These are phyloP conservation scores for Acmispon strigosus DNA, from an alignment of 306 rosid genomes.

Conservation along the genomic window DNA sequence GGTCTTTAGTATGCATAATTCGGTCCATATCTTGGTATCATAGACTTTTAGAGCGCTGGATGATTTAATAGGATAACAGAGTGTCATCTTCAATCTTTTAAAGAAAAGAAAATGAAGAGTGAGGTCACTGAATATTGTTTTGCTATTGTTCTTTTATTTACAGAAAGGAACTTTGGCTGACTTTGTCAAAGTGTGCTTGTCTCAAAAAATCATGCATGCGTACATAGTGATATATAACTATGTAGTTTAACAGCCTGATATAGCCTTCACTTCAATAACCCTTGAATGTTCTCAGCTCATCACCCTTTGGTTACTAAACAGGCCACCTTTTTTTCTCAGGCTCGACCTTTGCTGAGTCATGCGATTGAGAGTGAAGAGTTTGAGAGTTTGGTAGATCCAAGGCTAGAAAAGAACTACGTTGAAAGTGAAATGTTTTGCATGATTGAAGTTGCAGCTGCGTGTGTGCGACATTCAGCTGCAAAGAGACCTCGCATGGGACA, in stretches of 20 bases:
- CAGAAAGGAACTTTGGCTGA: background rate
- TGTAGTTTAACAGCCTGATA: background rate
- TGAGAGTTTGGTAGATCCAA: constrained; percentile 54
- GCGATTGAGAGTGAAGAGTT: constrained; percentile 61
- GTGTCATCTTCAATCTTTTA: background rate
- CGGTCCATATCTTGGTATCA: background rate
- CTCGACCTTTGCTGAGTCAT: constrained; percentile 67
- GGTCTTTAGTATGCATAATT: background rate
- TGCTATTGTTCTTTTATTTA: background rate
- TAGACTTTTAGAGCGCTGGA: too few species aligned
- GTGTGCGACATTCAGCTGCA: constrained; percentile 71
- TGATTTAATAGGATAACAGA: too few species aligned
- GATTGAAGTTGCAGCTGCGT: constrained; percentile 80
- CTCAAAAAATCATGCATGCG: constrained; percentile 3
- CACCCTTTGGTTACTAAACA: constrained; percentile 22
- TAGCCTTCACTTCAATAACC: background rate
- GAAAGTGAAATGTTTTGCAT: constrained; percentile 63
- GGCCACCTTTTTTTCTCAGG: constrained; percentile 40
- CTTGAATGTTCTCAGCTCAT: background rate
- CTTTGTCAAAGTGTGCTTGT: background rate
- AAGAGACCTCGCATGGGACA: constrained; percentile 95
- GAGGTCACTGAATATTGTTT: background rate
- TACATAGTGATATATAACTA: background rate
- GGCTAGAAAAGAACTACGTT: constrained; percentile 56
- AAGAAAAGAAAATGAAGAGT: background rate